These are phyloP conservation scores for Penstemon newberryi DNA, from an alignment of 257 asterid species.

Conservation along the genomic window DNA sequence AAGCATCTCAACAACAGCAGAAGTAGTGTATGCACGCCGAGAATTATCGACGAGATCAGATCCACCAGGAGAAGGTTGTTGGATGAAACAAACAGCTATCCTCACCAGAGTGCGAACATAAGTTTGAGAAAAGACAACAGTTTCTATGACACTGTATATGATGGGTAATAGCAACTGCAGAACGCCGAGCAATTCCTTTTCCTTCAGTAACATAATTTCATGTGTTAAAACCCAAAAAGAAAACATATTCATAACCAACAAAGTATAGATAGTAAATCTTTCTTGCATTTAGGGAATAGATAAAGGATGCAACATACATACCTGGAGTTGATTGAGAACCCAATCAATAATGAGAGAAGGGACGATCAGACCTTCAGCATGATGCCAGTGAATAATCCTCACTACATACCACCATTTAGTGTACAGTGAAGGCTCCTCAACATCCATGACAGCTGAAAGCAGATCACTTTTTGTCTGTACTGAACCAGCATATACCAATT, in stretches of 20 bases:
- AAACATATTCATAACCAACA: conserved; percentile 24
- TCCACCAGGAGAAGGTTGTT: conserved; percentile 97
- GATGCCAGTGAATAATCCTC: conserved; percentile 93
- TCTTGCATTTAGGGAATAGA: conserved; percentile 19
- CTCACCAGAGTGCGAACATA: conserved; percentile 80
- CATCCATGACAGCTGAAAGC: conserved; percentile 47
- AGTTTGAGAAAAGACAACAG: conserved; percentile 87
- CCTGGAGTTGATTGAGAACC: conserved; percentile 98
- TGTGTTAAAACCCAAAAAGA: conserved; percentile 31
- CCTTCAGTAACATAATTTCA: conserved; percentile 51
- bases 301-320: conserved; percentile 31
- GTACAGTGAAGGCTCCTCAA: conserved; percentile 82
- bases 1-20: conserved; percentile 98
- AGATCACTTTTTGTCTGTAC: conserved; percentile 57
- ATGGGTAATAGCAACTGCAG: conserved; percentile 92
- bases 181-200: conserved; percentile 78
- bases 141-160: conserved; percentile 81
- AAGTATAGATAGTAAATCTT: not conserved
- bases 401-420: conserved; percentile 99
- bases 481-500: conserved; percentile 64
- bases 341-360: conserved; percentile 94
- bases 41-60: conserved; percentile 96
- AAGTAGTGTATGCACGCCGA: conserved; percentile 81
- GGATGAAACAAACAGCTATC: conserved; percentile 71
- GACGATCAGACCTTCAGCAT: conserved; percentile 82